Evolutionary conservation across 306 rosid genomes (phyloP).

Genomic region (Mimosa pudica): DNA sequence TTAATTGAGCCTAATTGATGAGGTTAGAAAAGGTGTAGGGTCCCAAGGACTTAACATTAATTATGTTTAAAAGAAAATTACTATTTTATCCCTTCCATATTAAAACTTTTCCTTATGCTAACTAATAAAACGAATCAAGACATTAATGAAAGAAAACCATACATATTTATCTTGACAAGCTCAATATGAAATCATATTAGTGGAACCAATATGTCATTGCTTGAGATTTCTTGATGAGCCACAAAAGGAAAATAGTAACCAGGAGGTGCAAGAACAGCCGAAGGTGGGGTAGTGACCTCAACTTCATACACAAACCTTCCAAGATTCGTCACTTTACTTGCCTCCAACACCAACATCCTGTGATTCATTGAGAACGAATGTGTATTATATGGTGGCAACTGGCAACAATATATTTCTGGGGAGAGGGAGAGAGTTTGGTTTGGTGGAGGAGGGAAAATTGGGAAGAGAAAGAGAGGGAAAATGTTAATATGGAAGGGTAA

Average conservation of each 20-base stretch:
- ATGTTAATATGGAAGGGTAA: too few species aligned
- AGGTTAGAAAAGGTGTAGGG: too few species aligned
- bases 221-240: conserved; percentile 67
- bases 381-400: conserved; percentile 66
- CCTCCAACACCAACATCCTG: conserved; percentile 50
- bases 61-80: too few species aligned
- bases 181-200: conserved; percentile 33
- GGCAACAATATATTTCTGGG: too few species aligned
- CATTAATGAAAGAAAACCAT: neutral
- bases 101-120: too few species aligned
- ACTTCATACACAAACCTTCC: conserved; percentile 38
- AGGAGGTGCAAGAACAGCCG: conserved; percentile 60
- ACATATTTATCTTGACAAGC: neutral
- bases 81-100: too few species aligned
- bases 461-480: too few species aligned
- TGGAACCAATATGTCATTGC: conserved; percentile 68
- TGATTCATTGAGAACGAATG: conserved; percentile 86
- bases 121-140: neutral
- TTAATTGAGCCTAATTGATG: too few species aligned
- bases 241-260: conserved; percentile 70
- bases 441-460: too few species aligned
- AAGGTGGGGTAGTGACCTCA: conserved; percentile 47
- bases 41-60: too few species aligned
- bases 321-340: conserved; percentile 31
- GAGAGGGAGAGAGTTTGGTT: too few species aligned